phyloP scores from a whole-genome alignment of 352 stramenopile genomes.

The Pythium aristosporum region DNA sequence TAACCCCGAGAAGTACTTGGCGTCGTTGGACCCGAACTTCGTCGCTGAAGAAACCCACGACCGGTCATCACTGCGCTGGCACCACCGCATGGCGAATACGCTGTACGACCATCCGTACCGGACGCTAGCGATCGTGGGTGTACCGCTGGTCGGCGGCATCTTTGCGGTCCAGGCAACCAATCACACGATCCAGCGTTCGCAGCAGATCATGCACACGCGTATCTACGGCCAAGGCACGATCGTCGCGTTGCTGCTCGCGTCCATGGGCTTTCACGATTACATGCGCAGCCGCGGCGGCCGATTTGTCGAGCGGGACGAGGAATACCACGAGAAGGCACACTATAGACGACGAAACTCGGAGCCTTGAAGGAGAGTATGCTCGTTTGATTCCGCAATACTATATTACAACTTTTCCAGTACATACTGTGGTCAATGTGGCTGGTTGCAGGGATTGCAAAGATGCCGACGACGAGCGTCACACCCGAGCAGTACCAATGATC shows the following conservation, averaged over 20 bases:
- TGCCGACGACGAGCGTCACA: too few relatives aligned
- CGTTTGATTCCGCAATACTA: too few relatives aligned
- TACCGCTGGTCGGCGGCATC: slow-evolving; percentile 69
- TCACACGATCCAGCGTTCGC: slow-evolving; percentile 60
- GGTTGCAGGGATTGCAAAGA: too few relatives aligned
- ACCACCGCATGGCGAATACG: slow-evolving; percentile 61
- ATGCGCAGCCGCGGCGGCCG: slow-evolving; percentile 63
- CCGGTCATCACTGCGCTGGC: slow-evolving; percentile 34
- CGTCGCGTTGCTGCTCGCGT: slow-evolving; percentile 66
- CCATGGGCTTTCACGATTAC: slow-evolving; percentile 86
- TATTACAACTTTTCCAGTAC: too few relatives aligned
- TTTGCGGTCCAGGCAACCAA: slow-evolving; percentile 71
- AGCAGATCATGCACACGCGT: slow-evolving; percentile 88
- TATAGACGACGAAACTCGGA: not conserved
- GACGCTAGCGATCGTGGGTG: slow-evolving; percentile 46
- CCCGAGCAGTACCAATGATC: too few relatives aligned
- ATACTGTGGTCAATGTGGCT: too few relatives aligned
- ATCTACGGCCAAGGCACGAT: slow-evolving; percentile 80
- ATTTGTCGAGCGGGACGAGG: slow-evolving; percentile 33
- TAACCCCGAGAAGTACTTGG: slow-evolving; percentile 74
- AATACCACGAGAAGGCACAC: not conserved
- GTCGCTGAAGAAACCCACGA: slow-evolving; percentile 30
- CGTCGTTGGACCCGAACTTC: slow-evolving; percentile 47
- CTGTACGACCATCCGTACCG: slow-evolving; percentile 83
- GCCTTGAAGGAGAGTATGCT: too few relatives aligned